Conservation (phyloP, 345 rosid species). For the Anacardium occidentale region DNA sequence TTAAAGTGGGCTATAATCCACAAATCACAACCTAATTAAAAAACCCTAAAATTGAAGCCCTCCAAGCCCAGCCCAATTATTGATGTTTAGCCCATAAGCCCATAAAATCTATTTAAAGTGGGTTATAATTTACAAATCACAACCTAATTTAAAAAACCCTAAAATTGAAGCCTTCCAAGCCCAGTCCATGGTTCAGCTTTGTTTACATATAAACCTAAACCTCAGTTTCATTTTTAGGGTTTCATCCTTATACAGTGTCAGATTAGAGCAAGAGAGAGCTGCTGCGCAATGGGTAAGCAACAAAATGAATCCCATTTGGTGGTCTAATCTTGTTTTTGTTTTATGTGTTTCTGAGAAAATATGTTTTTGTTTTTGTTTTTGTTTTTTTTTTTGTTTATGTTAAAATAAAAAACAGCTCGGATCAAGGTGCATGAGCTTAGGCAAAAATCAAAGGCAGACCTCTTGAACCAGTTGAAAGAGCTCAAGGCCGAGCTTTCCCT, state of each 20-base stretch:
- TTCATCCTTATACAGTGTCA: conserved; percentile 8
- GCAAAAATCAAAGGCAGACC: conserved; percentile 53
- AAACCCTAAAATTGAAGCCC: too few species aligned
- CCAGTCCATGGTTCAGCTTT: background rate
- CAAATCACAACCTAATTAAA: too few species aligned
- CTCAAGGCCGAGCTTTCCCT: conserved; percentile 66
- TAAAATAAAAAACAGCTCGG: conserved; percentile 40
- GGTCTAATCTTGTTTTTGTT: background rate
- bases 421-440: conserved; percentile 71
- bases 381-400: background rate
- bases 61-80: too few species aligned
- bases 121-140: background rate
- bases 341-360: background rate
- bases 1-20: too few species aligned
- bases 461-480: conserved; percentile 58
- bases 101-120: background rate
- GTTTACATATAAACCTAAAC: background rate
- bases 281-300: conserved; percentile 30
- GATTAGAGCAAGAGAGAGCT: background rate
- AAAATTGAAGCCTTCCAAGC: background rate
- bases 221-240: conserved; percentile 19
- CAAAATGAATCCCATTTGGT: background rate
- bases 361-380: background rate
- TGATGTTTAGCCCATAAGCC: background rate
- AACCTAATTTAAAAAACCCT: background rate